Percentiles rank a stretch among this genome's conserved stretches.
Evolutionary conservation across 305 asterid genomes (phyloP).

Genomic region (Fraxinus albicans): DNA sequence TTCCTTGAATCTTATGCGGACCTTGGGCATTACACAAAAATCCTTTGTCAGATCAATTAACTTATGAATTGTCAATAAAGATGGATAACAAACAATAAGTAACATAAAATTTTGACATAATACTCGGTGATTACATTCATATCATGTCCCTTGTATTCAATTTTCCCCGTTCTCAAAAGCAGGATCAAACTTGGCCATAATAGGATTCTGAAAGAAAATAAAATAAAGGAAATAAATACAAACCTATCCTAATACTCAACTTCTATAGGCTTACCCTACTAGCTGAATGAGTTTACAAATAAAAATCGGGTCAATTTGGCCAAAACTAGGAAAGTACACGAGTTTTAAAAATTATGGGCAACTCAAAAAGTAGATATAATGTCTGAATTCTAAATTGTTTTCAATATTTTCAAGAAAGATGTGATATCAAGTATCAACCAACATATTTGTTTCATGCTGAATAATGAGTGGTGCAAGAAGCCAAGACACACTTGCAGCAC

Average conservation of each 20-base stretch:
- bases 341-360: neutral
- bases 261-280: neutral
- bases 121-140: neutral
- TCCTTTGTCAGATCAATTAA: constrained; percentile 5
- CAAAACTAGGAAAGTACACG: neutral
- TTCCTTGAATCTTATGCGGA: constrained; percentile 95
- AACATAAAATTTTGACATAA: neutral
- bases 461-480: neutral
- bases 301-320: neutral
- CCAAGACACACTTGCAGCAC: neutral
- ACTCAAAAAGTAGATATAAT: neutral
- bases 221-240: neutral
- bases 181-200: neutral
- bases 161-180: neutral
- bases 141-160: neutral
- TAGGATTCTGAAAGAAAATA: neutral
- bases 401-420: neutral
- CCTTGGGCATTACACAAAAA: constrained; percentile 51
- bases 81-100: neutral
- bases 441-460: neutral
- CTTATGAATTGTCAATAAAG: neutral
- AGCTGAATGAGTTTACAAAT: neutral
- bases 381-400: neutral
- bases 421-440: neutral
- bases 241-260: neutral